phyloP scores from a whole-genome alignment of 495 filamentous ascomycete genomes.

The Neurospora sp. region DNA sequence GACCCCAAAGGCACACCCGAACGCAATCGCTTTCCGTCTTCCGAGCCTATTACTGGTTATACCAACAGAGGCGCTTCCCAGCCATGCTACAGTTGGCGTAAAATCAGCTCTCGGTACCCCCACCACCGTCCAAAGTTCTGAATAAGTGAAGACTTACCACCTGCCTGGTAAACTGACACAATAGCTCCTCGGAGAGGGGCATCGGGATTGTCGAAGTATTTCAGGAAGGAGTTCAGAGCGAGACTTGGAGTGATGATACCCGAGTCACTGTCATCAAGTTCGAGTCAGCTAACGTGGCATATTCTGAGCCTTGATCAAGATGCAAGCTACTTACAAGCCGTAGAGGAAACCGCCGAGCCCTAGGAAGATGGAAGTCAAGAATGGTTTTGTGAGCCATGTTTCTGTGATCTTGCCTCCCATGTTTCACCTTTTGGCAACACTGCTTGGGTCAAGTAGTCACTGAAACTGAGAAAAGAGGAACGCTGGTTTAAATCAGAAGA shows the following conservation, averaged over 20 bases:
- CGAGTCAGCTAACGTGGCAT: neutral
- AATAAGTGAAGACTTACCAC: slow-evolving; percentile 1
- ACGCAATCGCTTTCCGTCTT: slow-evolving; percentile 36
- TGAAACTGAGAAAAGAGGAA: neutral
- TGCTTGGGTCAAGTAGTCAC: neutral
- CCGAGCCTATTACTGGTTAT: slow-evolving; percentile 37
- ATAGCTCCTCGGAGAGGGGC: slow-evolving; percentile 37
- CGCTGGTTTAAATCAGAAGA: neutral
- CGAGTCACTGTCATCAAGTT: slow-evolving; percentile 18
- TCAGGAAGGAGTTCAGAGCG: slow-evolving; percentile 31
- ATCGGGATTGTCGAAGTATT: slow-evolving; percentile 31
- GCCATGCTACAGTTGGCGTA: slow-evolving; percentile 29
- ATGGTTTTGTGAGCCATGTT: slow-evolving; percentile 19
- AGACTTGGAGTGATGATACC: slow-evolving; percentile 37
- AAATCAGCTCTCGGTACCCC: slow-evolving; percentile 10
- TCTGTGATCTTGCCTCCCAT: neutral
- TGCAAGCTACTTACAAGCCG: slow-evolving; percentile 17
- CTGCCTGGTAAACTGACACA: slow-evolving; percentile 40
- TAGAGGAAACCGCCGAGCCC: slow-evolving; percentile 27
- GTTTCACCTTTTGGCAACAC: neutral
- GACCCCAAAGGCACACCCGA: slow-evolving; percentile 36
- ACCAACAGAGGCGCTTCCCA: slow-evolving; percentile 39
- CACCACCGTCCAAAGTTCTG: slow-evolving; percentile 2
- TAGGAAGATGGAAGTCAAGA: slow-evolving; percentile 24
- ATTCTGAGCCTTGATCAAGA: neutral